phyloP scores from a whole-genome alignment of 176 grass and related monocot genomes.

The Urochloa ruziziensis region DNA sequence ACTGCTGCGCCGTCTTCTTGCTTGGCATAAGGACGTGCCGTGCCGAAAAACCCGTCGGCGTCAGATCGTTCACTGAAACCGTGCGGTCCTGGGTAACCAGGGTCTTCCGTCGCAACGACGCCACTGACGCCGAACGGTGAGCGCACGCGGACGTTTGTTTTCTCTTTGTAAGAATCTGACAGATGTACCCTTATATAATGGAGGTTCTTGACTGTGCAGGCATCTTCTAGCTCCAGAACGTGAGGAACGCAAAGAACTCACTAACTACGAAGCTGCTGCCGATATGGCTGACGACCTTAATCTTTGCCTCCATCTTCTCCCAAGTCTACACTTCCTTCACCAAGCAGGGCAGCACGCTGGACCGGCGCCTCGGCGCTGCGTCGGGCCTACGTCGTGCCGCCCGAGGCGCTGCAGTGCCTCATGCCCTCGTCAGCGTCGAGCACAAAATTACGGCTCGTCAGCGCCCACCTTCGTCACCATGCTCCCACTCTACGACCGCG shows the following conservation, averaged over 20 bases:
- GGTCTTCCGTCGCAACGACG: neutral
- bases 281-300: neutral
- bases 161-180: neutral
- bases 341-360: conserved; percentile 1
- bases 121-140: neutral
- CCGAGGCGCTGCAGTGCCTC: neutral
- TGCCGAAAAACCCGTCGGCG: neutral
- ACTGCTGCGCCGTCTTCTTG: conserved; percentile 41
- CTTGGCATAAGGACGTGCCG: conserved; percentile 31
- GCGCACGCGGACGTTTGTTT: neutral
- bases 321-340: neutral
- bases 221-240: neutral
- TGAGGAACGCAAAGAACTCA: conserved; percentile 8
- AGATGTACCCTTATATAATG: neutral
- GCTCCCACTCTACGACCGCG: neutral
- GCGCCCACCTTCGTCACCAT: neutral
- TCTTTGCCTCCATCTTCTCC: neutral
- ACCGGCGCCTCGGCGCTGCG: neutral
- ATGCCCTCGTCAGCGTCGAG: too few relatives aligned
- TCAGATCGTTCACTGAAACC: neutral
- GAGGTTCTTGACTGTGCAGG: neutral
- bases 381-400: neutral
- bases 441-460: too few relatives aligned
- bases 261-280: neutral
- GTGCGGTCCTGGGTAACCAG: neutral